A percentile compares a stretch with the other conserved stretches of the same genome.
These are phyloP conservation scores for Miamiensis avidus DNA, from an alignment of 169 alveolate genomes.

Conservation along the genomic window DNA sequence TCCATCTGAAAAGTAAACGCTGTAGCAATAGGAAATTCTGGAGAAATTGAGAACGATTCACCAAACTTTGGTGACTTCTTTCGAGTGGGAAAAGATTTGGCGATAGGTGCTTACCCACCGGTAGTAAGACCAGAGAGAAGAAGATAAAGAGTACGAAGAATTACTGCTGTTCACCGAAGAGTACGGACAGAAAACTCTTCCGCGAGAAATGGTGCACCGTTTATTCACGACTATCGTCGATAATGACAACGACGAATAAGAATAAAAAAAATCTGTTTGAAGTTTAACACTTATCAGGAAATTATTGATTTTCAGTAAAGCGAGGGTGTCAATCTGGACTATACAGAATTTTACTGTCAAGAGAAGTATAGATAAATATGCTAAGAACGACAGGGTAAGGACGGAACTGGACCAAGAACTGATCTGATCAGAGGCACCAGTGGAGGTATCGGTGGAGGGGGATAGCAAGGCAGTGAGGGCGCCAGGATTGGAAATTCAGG, in stretches of 20 bases:
- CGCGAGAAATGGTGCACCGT: background rate
- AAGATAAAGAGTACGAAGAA: background rate
- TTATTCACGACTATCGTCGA: background rate
- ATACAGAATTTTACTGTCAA: background rate
- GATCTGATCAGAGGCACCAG: too few relatives aligned
- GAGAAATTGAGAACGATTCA: background rate
- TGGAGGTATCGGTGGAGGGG: too few relatives aligned
- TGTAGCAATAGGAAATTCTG: background rate
- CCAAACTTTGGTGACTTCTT: background rate
- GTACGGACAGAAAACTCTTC: background rate
- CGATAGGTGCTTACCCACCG: background rate
- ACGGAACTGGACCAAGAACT: too few relatives aligned
- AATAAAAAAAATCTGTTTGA: background rate
- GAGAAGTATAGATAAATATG: background rate
- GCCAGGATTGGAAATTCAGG: too few relatives aligned
- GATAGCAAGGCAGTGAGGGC: too few relatives aligned
- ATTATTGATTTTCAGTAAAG: background rate
- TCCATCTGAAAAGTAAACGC: too few relatives aligned
- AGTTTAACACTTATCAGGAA: background rate
- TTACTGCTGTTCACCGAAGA: background rate
- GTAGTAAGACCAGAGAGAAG: background rate
- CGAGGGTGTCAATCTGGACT: background rate
- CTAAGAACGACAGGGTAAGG: too few relatives aligned
- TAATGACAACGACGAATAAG: background rate
- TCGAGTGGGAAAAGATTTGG: background rate